Evolutionary conservation across 2,329 filamentous ascomycete species (phyloP).

Genomic region (Diaporthe capsici): DNA sequence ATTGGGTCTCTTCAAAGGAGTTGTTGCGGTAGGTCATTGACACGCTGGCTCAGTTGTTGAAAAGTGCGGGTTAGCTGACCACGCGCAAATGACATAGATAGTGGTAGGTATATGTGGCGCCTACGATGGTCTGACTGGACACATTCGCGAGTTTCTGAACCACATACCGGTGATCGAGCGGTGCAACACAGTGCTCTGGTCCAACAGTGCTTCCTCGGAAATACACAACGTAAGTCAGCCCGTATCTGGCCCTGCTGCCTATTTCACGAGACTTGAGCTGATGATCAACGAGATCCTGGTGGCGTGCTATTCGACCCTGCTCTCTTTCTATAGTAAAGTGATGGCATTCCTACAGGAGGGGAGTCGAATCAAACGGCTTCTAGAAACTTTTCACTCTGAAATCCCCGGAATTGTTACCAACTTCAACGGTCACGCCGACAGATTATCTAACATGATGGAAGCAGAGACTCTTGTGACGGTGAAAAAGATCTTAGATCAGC

Average conservation of each 20-base stretch:
- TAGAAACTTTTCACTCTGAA: conserved; percentile 6
- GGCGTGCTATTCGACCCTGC: neutral
- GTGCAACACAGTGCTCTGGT: conserved; percentile 2
- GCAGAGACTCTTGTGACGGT: conserved; percentile 11
- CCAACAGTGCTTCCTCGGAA: conserved; percentile 2
- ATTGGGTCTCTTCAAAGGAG: neutral
- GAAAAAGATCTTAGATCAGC: conserved; percentile 5
- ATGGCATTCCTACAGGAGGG: neutral
- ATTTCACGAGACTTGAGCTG: neutral
- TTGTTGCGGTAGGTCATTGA: conserved; percentile 6
- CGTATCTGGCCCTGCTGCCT: neutral
- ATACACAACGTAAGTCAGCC: neutral
- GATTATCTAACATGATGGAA: neutral
- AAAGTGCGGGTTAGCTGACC: neutral
- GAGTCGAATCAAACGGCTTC: neutral
- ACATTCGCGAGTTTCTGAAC: conserved; percentile 6
- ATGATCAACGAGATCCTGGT: neutral
- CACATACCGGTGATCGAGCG: neutral
- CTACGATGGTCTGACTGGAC: neutral
- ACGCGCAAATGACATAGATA: neutral
- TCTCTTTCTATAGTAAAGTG: conserved; percentile 16
- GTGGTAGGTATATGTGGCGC: neutral
- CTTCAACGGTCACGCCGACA: conserved; percentile 1
- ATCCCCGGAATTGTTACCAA: neutral
- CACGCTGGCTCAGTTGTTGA: too few species aligned